These are phyloP conservation scores for Rosa chinensis DNA, from an alignment of 306 rosid species.

Conservation along the genomic window DNA sequence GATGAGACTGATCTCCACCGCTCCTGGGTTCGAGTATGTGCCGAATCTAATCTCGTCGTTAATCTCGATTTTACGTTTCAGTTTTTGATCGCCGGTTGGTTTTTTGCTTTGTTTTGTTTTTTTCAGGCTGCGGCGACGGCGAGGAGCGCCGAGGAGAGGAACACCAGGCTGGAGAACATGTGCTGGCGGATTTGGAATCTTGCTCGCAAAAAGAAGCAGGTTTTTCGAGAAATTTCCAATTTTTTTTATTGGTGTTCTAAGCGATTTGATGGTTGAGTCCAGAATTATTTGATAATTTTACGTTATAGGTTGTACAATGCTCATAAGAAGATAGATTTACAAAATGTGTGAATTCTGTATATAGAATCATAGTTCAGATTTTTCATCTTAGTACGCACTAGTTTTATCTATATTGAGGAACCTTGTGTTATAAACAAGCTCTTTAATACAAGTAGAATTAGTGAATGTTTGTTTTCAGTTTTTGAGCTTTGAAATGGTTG, in stretches of 20 bases:
- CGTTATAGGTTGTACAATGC: not conserved
- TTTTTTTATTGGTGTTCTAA: not conserved
- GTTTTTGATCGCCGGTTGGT: not conserved
- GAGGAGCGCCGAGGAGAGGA: constrained; percentile 60
- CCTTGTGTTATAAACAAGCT: not conserved
- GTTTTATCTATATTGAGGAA: not conserved
- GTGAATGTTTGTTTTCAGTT: not conserved
- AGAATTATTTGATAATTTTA: not conserved
- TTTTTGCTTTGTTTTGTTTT: not conserved
- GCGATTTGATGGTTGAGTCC: not conserved
- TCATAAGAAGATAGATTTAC: not conserved
- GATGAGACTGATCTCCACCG: constrained; percentile 68
- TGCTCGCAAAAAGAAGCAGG: constrained; percentile 71
- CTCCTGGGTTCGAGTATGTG: constrained; percentile 52
- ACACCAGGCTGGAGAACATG: constrained; percentile 66
- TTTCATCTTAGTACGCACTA: not conserved
- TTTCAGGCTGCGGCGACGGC: constrained; percentile 60
- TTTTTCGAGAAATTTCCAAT: not conserved
- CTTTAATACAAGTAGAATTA: not conserved
- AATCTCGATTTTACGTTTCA: not conserved
- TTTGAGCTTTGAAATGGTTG: not conserved
- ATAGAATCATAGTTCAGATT: not conserved
- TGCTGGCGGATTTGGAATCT: constrained; percentile 72
- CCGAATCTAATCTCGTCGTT: not conserved
- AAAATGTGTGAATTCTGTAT: not conserved